phyloP scores from a whole-genome alignment of 2,329 filamentous ascomycete species.

The Fusarium abutilonis region DNA sequence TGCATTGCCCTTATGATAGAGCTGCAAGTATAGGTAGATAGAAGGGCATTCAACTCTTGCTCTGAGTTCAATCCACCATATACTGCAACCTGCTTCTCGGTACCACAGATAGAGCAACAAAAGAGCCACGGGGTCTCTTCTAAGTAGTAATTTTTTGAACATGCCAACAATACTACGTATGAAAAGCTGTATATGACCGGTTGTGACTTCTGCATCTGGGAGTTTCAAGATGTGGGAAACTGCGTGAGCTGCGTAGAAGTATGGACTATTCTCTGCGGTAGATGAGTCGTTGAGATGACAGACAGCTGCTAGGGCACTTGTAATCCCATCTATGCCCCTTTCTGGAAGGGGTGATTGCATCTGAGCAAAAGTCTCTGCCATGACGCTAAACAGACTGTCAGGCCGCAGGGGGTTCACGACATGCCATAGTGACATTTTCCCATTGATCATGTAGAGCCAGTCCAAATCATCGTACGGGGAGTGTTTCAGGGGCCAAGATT shows the following conservation, averaged over 20 bases:
- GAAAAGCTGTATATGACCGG: slow-evolving; percentile 50
- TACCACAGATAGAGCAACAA: slow-evolving; percentile 57
- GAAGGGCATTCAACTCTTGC: slow-evolving; percentile 55
- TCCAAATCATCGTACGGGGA: slow-evolving; percentile 44
- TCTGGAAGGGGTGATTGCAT: slow-evolving; percentile 50
- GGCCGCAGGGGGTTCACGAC: slow-evolving; percentile 49
- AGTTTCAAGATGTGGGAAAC: slow-evolving; percentile 47
- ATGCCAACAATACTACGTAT: slow-evolving; percentile 46
- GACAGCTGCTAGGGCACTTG: slow-evolving; percentile 34
- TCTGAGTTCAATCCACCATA: slow-evolving; percentile 58
- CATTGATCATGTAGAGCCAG: slow-evolving; percentile 50
- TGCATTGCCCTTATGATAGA: slow-evolving; percentile 44
- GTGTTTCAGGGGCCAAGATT: slow-evolving; percentile 50
- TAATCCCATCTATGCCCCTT: slow-evolving; percentile 42
- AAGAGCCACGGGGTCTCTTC: slow-evolving; percentile 52
- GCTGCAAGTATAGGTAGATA: slow-evolving; percentile 52
- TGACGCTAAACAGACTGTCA: slow-evolving; percentile 50
- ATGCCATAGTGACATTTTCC: slow-evolving; percentile 52
- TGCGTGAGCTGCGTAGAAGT: slow-evolving; percentile 52
- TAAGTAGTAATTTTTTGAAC: slow-evolving; percentile 48
- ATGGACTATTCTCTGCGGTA: slow-evolving; percentile 50
- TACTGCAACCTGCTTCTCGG: slow-evolving; percentile 50
- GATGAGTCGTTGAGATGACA: slow-evolving; percentile 47
- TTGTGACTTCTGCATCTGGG: slow-evolving; percentile 46
- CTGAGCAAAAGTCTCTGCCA: slow-evolving; percentile 49